These are phyloP conservation scores for Zizania latifolia DNA, from an alignment of 176 grass and related monocot species.

Conservation along the genomic window DNA sequence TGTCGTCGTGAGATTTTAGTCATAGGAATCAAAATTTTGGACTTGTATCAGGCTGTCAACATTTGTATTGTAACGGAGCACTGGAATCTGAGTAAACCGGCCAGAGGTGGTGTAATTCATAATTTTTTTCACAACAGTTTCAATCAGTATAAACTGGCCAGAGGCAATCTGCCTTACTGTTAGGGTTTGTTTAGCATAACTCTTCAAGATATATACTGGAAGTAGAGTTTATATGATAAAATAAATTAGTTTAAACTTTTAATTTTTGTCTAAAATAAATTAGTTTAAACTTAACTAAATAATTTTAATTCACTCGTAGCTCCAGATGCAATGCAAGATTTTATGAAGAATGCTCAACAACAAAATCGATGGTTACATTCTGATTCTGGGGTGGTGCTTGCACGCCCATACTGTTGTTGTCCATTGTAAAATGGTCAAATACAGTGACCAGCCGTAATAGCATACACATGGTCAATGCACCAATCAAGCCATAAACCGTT, in stretches of 20 bases:
- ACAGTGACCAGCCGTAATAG: constrained; percentile 5
- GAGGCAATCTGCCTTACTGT: neutral
- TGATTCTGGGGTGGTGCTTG: neutral
- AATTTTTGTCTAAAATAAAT: too few species aligned
- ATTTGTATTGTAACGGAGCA: neutral
- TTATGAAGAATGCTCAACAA: neutral
- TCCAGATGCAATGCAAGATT: too few species aligned
- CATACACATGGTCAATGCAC: neutral
- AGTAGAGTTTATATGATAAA: too few species aligned
- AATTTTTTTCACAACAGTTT: neutral
- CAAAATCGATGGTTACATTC: neutral
- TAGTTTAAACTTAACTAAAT: too few species aligned
- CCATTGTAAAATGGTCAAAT: neutral
- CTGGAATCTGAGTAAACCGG: too few species aligned
- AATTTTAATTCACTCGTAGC: too few species aligned
- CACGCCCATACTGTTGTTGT: neutral
- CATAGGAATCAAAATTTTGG: neutral
- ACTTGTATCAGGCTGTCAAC: neutral
- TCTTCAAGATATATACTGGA: neutral
- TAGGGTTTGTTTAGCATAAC: too few species aligned
- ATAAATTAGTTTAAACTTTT: too few species aligned
- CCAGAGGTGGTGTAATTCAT: too few species aligned
- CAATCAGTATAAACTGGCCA: neutral
- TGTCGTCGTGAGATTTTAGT: neutral
- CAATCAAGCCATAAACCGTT: constrained; percentile 15